Conservation (phyloP, 179 eudicot species). For the Drosera spatulata region DNA sequence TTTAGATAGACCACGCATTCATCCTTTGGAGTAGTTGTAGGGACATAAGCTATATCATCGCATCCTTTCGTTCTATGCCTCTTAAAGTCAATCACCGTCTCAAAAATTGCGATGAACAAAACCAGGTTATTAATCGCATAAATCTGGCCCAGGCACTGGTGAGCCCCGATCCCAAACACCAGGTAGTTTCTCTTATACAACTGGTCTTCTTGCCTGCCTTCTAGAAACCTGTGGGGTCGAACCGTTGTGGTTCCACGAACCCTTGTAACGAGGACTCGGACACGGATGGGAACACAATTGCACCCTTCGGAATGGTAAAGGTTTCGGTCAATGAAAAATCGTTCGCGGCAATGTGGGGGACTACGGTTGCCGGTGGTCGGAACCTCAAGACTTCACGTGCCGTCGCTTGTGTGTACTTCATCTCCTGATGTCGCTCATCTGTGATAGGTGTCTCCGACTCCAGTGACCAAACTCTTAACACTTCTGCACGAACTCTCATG, state of each 20-base stretch:
- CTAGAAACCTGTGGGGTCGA: slow-evolving; percentile 72
- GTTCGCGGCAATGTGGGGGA: slow-evolving; percentile 53
- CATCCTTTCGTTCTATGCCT: slow-evolving; percentile 56
- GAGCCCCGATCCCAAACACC: slow-evolving; percentile 73
- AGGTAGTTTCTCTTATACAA: slow-evolving; percentile 44
- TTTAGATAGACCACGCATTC: slow-evolving; percentile 48
- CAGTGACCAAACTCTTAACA: slow-evolving; percentile 30
- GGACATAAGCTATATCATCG: slow-evolving; percentile 52
- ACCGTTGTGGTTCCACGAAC: slow-evolving; percentile 40
- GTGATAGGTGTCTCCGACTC: slow-evolving; percentile 23
- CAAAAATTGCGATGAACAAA: no score
- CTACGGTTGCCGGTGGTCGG: slow-evolving; percentile 65
- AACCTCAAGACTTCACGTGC: slow-evolving; percentile 44
- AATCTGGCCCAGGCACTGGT: slow-evolving; percentile 75
- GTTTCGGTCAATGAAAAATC: slow-evolving; percentile 38
- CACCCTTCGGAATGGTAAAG: slow-evolving; percentile 50
- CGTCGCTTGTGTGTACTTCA: no score
- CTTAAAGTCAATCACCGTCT: slow-evolving; percentile 51
- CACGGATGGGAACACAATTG: slow-evolving; percentile 68
- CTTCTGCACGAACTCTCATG: slow-evolving; percentile 35
- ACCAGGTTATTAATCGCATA: slow-evolving; percentile 55
- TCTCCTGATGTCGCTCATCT: slow-evolving; percentile 50
- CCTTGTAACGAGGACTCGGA: no score
- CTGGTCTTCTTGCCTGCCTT: slow-evolving; percentile 48
- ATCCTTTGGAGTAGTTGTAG: slow-evolving; percentile 67